These are phyloP conservation scores for Xylogone sp. DNA, from an alignment of 2,329 filamentous ascomycete species.

Conservation along the genomic window DNA sequence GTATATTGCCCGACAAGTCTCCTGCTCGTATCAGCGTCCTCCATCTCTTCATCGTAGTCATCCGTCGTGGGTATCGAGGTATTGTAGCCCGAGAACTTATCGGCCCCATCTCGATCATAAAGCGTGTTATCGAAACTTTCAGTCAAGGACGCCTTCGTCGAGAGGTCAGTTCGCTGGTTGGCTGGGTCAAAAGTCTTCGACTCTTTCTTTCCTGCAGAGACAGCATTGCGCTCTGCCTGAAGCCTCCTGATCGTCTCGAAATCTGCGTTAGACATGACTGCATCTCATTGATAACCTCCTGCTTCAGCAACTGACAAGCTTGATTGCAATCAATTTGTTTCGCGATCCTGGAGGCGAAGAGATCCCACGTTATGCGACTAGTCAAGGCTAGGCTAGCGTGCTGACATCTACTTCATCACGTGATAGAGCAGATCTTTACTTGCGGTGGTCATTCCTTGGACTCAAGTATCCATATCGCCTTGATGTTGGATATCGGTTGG, in stretches of 20 bases:
- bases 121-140: conserved; percentile 85
- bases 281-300: not conserved
- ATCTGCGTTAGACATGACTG: conserved; percentile 68
- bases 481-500: too few relatives aligned
- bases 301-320: not conserved
- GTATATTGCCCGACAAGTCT: conserved; percentile 94
- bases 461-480: too few relatives aligned
- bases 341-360: not conserved
- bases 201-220: conserved; percentile 74
- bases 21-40: conserved; percentile 67
- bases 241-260: conserved; percentile 84
- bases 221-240: conserved; percentile 88
- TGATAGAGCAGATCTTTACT: not conserved
- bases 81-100: conserved; percentile 88
- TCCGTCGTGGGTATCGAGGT: conserved; percentile 79
- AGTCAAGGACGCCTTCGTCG: conserved; percentile 86
- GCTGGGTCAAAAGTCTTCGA: conserved; percentile 74
- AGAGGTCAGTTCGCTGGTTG: conserved; percentile 76
- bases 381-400: not conserved
- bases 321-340: not conserved
- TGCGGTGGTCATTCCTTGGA: too few relatives aligned
- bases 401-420: not conserved
- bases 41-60: conserved; percentile 77
- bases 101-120: conserved; percentile 72
- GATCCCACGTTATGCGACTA: not conserved